Conservation (phyloP, 2,329 filamentous ascomycete species). For the Fusarium dimerum region DNA sequence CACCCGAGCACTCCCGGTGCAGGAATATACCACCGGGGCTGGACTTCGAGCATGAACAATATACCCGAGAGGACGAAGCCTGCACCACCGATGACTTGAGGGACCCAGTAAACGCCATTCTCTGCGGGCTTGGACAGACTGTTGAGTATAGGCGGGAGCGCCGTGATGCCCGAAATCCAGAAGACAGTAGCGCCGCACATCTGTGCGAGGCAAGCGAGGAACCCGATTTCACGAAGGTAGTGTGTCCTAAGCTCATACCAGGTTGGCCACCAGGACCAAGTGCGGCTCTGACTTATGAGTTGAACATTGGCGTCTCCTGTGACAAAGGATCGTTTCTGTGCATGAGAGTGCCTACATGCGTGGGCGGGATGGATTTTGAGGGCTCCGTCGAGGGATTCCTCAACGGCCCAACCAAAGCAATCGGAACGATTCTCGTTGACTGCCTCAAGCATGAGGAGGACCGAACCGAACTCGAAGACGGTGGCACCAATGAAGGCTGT, state of each 20-base stretch:
- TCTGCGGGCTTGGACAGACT: conserved; percentile 41
- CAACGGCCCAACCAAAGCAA: conserved; percentile 70
- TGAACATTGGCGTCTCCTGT: neutral
- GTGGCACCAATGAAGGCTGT: conserved; percentile 68
- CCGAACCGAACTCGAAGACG: conserved; percentile 64
- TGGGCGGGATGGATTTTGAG: conserved; percentile 13
- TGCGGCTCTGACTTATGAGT: conserved; percentile 11
- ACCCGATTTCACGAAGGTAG: conserved; percentile 61
- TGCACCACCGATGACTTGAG: conserved; percentile 61
- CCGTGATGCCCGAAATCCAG: conserved; percentile 63
- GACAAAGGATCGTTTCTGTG: conserved; percentile 24
- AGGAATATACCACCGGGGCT: conserved; percentile 62
- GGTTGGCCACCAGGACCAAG: conserved; percentile 63
- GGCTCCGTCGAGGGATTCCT: conserved; percentile 32
- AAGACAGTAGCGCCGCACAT: conserved; percentile 62
- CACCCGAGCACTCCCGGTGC: conserved; percentile 59
- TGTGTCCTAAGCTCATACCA: conserved; percentile 57
- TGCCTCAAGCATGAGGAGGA: conserved; percentile 66
- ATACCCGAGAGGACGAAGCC: conserved; percentile 61
- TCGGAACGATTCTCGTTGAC: conserved; percentile 66
- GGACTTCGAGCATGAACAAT: conserved; percentile 68
- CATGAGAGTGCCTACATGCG: conserved; percentile 31
- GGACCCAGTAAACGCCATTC: conserved; percentile 60
- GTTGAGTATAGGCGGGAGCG: conserved; percentile 50
- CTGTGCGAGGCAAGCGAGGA: conserved; percentile 59